Evolutionary conservation across 1,284 basidiomycete genomes (phyloP).

Genomic region (Trametes hirsuta): DNA sequence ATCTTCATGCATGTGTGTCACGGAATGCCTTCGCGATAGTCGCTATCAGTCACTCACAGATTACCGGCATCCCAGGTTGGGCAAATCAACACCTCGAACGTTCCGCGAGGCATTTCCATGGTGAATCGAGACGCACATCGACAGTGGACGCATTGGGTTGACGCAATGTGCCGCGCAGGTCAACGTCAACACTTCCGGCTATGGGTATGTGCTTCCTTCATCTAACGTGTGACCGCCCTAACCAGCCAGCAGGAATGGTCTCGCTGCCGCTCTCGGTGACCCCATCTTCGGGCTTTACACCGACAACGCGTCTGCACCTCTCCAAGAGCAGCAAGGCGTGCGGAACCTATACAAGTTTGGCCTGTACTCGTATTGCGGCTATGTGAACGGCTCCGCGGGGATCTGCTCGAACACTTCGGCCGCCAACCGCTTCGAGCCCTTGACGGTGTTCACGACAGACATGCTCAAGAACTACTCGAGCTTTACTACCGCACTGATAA

Average conservation of each 20-base stretch:
- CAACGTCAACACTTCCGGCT: slow-evolving; percentile 67
- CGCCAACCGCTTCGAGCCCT: slow-evolving; percentile 64
- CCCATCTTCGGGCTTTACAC: slow-evolving; percentile 70
- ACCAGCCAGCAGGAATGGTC: slow-evolving; percentile 46
- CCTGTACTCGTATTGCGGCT: slow-evolving; percentile 77
- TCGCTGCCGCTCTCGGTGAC: slow-evolving; percentile 56
- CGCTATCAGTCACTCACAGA: slow-evolving; percentile 27
- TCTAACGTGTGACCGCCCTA: slow-evolving; percentile 12
- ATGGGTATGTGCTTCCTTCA: slow-evolving; percentile 52
- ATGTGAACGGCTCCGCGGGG: slow-evolving; percentile 60
- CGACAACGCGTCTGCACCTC: slow-evolving; percentile 63
- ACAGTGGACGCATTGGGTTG: slow-evolving; percentile 19
- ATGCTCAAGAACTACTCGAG: slow-evolving; percentile 64
- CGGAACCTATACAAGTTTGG: slow-evolving; percentile 77
- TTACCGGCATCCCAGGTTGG: slow-evolving; percentile 56
- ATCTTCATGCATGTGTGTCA: slow-evolving; percentile 76
- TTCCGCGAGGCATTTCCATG: slow-evolving; percentile 74
- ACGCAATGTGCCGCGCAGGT: slow-evolving; percentile 47
- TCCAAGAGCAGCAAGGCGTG: slow-evolving; percentile 58
- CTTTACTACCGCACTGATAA: slow-evolving; percentile 58
- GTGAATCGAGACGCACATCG: slow-evolving; percentile 42
- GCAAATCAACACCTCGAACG: slow-evolving; percentile 75
- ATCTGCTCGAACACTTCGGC: slow-evolving; percentile 65
- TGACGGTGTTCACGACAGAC: slow-evolving; percentile 61
- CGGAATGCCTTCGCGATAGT: slow-evolving; percentile 15